These are phyloP conservation scores for Nepenthes gracilis DNA, from an alignment of 148 eudicot species.

Conservation along the genomic window DNA sequence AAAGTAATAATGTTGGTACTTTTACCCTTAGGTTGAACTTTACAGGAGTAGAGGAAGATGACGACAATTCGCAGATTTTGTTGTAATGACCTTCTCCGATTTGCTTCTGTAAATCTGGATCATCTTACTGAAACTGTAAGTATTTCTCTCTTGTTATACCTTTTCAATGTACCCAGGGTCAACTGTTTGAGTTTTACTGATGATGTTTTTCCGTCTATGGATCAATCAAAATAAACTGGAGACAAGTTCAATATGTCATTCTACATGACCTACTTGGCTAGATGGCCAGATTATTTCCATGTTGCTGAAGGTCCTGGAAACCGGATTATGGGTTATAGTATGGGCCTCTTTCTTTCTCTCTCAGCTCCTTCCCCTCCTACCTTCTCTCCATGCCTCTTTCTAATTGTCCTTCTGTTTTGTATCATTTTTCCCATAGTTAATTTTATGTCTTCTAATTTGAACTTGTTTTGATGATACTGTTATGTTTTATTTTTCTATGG, in stretches of 20 bases:
- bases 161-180: neutral
- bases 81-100: constrained; percentile 89
- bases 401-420: neutral
- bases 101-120: constrained; percentile 79
- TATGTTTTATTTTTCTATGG: too few species aligned
- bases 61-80: constrained; percentile 80
- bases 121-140: constrained; percentile 95
- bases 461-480: too few species aligned
- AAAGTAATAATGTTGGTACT: too few species aligned
- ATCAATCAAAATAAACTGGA: neutral
- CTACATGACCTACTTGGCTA: constrained; percentile 91
- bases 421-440: too few species aligned
- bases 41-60: constrained; percentile 19
- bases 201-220: constrained; percentile 5
- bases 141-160: neutral
- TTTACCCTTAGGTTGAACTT: too few species aligned
- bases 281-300: constrained; percentile 96
- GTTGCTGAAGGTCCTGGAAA: constrained; percentile 89
- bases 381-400: neutral
- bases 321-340: constrained; percentile 93
- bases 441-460: too few species aligned
- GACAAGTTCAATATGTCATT: constrained; percentile 97
- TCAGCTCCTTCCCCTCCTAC: neutral
- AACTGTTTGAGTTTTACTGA: neutral
- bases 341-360: constrained; percentile 7